Conservation (phyloP, 2,329 filamentous ascomycete species). For the Fusarium sp. region DNA sequence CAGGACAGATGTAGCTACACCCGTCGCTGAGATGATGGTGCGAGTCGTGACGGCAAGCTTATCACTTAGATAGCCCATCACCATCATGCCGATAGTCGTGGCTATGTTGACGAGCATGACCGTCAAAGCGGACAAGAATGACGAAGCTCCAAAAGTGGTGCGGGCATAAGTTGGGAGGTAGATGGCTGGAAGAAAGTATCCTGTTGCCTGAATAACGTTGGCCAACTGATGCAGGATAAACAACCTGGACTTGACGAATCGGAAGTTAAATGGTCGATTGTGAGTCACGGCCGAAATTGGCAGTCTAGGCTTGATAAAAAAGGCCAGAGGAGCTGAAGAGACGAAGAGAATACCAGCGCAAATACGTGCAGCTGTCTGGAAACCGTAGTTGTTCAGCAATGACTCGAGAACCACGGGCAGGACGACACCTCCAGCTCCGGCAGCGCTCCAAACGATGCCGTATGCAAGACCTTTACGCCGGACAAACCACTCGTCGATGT, state of each 20-base stretch:
- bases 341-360: conserved; percentile 65
- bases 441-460: conserved; percentile 65
- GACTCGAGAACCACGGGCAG: conserved; percentile 65
- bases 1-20: conserved; percentile 68
- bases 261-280: conserved; percentile 53
- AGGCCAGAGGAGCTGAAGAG: conserved; percentile 65
- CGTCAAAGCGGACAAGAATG: conserved; percentile 65
- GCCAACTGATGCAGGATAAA: conserved; percentile 70
- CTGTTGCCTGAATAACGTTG: conserved; percentile 69
- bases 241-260: conserved; percentile 65
- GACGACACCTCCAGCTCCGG: conserved; percentile 58
- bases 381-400: conserved; percentile 63
- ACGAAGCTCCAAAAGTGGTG: conserved; percentile 60
- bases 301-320: conserved; percentile 67
- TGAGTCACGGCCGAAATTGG: conserved; percentile 53
- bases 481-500: conserved; percentile 71
- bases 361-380: conserved; percentile 58
- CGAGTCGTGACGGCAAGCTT: conserved; percentile 64
- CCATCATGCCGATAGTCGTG: conserved; percentile 67
- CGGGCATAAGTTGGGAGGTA: conserved; percentile 70
- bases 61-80: conserved; percentile 61
- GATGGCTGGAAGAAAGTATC: conserved; percentile 73
- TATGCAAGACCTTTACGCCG: conserved; percentile 61
- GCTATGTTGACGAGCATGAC: conserved; percentile 71
- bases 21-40: conserved; percentile 67